Base-by-base conservation (phyloP, 768 basidiomycete species). In the Russula olivacea region DNA sequence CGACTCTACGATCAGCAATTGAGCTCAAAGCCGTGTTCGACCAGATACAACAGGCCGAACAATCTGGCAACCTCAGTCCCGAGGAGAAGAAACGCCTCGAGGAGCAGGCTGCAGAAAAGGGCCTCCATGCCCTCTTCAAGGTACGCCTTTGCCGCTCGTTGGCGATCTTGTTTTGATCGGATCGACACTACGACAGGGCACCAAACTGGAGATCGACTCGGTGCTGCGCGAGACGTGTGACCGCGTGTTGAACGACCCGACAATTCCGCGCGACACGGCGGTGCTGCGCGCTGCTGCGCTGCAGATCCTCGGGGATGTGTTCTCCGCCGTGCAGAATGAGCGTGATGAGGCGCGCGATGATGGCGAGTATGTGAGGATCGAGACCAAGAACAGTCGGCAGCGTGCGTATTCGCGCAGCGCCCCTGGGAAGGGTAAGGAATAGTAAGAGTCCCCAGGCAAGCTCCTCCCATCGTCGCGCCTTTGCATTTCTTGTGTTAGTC, bases 101-200 rank as follows among this genome's bases (percentile, higher is more conserved):
- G 71, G 93, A 95, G 68, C 89, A 93, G 69, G 93, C 93, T 0
- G 93, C 93, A 0, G 93, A 95, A 77, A 95, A 94, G 73, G 93
- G 91, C 14, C 73, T 95, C 1, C 90, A 93, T 68, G 91, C 93
- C 1, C 75, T 95, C 34, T 95, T 95, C 82, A 95, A 94, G 80
- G 91, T 87, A 55, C 51, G 70, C 54, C 30, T 61, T 48, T 12
- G 14, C 43, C 62, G 19, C 36, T 15, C 34, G 17, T 21, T 3
- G 25, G 28, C 52, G 6, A 21, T 59, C 25, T 30, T 10, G 25
- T 48, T 56, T 34, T 36, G 7, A 34, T 34, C 30, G 1, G 34
- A 36, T 36, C 30, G 1, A n/a, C 40, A 34, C 23, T 59, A 1
- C 9, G 17, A 45, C 69, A 93, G 90, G 93, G 93, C 5, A 85